These are phyloP conservation scores for Leishmania amazonensis DNA, from an alignment of 208 protist species.

Conservation along the genomic window DNA sequence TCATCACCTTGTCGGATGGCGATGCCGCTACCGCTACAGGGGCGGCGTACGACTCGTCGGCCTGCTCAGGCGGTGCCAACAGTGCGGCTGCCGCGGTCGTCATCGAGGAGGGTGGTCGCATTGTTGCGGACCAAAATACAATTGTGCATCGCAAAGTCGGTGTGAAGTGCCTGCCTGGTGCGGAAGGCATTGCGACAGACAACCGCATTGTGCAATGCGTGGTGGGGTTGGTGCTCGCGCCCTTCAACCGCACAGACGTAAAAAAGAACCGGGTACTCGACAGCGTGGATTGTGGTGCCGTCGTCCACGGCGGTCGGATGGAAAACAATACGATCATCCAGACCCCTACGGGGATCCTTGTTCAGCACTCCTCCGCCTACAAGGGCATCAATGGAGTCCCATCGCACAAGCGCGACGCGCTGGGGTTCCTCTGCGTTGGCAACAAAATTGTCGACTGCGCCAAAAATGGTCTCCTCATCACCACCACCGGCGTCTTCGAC, in stretches of 20 bases:
- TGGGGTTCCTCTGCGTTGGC: conserved; percentile 40
- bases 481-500: conserved; percentile 52
- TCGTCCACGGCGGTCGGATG: conserved; percentile 69
- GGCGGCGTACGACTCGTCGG: conserved; percentile 8
- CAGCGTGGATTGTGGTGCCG: conserved; percentile 54
- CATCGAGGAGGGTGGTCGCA: conserved; percentile 56
- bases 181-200: conserved; percentile 41
- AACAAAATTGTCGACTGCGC: conserved; percentile 70
- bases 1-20: conserved; percentile 20
- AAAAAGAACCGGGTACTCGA: conserved; percentile 55
- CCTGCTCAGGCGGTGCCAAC: neutral
- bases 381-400: conserved; percentile 68
- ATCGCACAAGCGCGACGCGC: conserved; percentile 34
- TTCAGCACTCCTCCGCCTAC: conserved; percentile 53
- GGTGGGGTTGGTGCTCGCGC: conserved; percentile 47
- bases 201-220: conserved; percentile 58
- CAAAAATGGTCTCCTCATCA: conserved; percentile 59
- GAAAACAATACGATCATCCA: conserved; percentile 64
- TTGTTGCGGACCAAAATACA: conserved; percentile 46
- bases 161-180: conserved; percentile 44
- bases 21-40: neutral
- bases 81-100: conserved; percentile 19
- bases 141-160: conserved; percentile 49
- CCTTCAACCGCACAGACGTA: conserved; percentile 59
- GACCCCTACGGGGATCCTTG: conserved; percentile 53